Evolutionary conservation across 768 basidiomycete species (phyloP), one percentile per base, ranked within the genome.

Genomic region (Basidioascus undulatus): DNA sequence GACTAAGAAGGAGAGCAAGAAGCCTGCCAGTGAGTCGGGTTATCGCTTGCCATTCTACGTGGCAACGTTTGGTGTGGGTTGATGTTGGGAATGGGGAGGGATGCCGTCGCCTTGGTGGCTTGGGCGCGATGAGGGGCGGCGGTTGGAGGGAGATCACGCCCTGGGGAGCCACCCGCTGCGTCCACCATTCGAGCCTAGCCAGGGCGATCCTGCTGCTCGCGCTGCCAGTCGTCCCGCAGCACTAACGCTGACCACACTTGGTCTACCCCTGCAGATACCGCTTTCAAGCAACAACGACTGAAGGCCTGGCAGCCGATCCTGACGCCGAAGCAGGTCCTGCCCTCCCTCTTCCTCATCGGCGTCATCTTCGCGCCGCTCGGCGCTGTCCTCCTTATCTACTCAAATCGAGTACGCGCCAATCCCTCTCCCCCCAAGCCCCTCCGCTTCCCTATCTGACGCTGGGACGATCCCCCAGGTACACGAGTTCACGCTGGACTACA

Each of bases 231-330:
- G 37, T 33, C 23, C 35, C 16, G 18, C 30, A 33, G 30, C 9
- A 10, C 30, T 18, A 33, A 33, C 37, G 6, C 9, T 23, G 28
- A 12, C 30, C 36, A 46, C 38, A 49, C 45, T n/a, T 42, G 53
- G 47, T 50, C 45, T 32, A 33, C 50, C 34, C 37, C 34, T 40
- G 37, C 58, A 92, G 84, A 94, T 61, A 94, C 87, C 44, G 89
- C 87, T 31, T 94, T 92, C 70, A 96, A 92, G 63, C 92, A 98
- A 59, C 92, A 98, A 60, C 78, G 92, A 42, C 71, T 98, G 55
- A 96, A 94, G 64, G 92, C 92, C 54, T 98, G 92, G 92, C 92
- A 98, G 67, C 92, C 92, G 8, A 96, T 98, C 56, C 69, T 96
- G 35, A 94, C 87, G 5, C 92, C 92, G 5, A 87, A 87, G 60